phyloP scores from a whole-genome alignment of 148 eudicot species.

The Spergularia bocconei region DNA sequence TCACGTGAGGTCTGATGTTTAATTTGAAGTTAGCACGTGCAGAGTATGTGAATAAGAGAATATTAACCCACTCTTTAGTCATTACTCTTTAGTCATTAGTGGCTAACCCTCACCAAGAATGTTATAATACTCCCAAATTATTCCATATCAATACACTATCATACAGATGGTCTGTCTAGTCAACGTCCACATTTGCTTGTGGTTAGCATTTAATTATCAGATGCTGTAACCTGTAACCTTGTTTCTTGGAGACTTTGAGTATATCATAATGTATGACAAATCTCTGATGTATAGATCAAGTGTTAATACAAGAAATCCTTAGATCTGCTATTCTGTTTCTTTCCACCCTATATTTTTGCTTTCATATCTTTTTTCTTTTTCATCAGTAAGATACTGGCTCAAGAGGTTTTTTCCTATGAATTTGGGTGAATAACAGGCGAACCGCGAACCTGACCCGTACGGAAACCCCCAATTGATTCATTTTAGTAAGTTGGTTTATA shows the following conservation, averaged over 20 bases:
- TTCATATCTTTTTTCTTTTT: too few species aligned
- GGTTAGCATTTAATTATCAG: slow-evolving; percentile 34
- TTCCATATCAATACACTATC: not conserved
- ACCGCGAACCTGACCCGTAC: too few species aligned
- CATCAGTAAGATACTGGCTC: too few species aligned
- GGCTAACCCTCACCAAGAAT: slow-evolving; percentile 4
- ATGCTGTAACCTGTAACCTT: slow-evolving; percentile 7
- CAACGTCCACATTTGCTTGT: slow-evolving; percentile 25
- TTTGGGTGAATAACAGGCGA: too few species aligned
- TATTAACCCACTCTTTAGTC: not conserved
- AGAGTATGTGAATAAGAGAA: not conserved
- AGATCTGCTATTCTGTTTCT: not conserved
- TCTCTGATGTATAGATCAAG: slow-evolving; percentile 8
- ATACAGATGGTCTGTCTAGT: slow-evolving; percentile 25
- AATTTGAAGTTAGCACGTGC: slow-evolving; percentile 24
- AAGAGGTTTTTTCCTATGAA: too few species aligned
- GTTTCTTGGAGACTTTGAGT: slow-evolving; percentile 11
- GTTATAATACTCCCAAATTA: not conserved
- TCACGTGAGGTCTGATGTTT: slow-evolving; percentile 28
- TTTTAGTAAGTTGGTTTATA: too few species aligned
- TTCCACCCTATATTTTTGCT: too few species aligned
- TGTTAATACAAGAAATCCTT: not conserved
- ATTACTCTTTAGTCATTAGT: too few species aligned
- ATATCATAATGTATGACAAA: slow-evolving; percentile 9
- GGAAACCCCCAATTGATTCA: too few species aligned